Percentiles rank a stretch among this genome's conserved stretches.
Conservation (phyloP, 768 basidiomycete species). For the Agaricus blazei region DNA sequence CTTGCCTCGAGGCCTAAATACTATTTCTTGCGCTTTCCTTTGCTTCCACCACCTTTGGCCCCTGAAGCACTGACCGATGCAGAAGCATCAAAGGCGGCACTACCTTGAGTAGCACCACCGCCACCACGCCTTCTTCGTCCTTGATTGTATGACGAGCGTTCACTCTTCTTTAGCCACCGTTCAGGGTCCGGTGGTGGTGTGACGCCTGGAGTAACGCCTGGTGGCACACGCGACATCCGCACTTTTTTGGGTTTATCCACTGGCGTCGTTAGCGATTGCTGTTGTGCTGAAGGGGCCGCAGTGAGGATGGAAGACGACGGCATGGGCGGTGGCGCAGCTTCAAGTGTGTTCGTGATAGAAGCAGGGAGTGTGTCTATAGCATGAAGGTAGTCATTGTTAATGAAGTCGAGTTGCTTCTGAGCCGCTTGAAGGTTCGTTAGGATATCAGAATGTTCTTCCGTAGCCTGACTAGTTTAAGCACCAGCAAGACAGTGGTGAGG, state of each 20-base stretch:
- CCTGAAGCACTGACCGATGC: slow-evolving; percentile 23
- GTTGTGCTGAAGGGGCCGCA: slow-evolving; percentile 25
- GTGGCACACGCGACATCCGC: slow-evolving; percentile 64
- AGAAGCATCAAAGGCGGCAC: slow-evolving; percentile 32
- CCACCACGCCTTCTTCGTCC: slow-evolving; percentile 49
- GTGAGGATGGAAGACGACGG: slow-evolving; percentile 22
- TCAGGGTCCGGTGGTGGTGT: slow-evolving; percentile 84
- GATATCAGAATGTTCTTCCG: slow-evolving; percentile 86
- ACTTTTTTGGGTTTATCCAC: slow-evolving; percentile 35
- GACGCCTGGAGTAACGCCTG: slow-evolving; percentile 71
- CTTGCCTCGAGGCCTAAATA: slow-evolving; percentile 8
- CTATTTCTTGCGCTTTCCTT: slow-evolving; percentile 70
- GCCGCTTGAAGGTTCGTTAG: slow-evolving; percentile 81
- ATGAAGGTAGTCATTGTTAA: slow-evolving; percentile 62
- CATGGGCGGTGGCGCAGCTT: slow-evolving; percentile 57
- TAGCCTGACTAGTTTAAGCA: slow-evolving; percentile 42
- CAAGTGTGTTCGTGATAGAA: slow-evolving; percentile 46
- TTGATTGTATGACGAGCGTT: slow-evolving; percentile 55
- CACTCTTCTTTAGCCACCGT: slow-evolving; percentile 85
- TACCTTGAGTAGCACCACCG: slow-evolving; percentile 66
- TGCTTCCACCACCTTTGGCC: slow-evolving; percentile 38
- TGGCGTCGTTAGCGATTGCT: slow-evolving; percentile 27
- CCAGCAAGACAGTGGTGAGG: neutral
- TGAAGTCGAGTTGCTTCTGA: slow-evolving; percentile 80
- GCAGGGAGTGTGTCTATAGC: slow-evolving; percentile 58